phyloP scores from a whole-genome alignment of 345 rosid genomes.

The Gossypium rotundifolium region DNA sequence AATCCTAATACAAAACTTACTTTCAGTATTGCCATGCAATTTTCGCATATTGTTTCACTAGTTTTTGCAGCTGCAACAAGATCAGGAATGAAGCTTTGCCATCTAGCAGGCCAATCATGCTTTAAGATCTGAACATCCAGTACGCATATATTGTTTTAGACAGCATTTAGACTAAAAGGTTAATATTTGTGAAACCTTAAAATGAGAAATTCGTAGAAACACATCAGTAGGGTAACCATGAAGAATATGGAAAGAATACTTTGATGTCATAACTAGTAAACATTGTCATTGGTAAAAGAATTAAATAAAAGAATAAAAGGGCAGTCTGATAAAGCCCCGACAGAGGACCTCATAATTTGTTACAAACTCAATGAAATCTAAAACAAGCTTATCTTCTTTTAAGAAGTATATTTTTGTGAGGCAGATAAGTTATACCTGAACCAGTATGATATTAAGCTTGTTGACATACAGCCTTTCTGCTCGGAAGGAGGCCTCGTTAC shows the following conservation, averaged over 20 bases:
- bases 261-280: neutral
- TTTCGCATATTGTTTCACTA: constrained; percentile 98
- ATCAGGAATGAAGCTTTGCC: constrained; percentile 98
- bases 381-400: neutral
- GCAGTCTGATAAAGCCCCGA: neutral
- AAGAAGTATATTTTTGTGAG: neutral
- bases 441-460: constrained; percentile 88
- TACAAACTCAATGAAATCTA: neutral
- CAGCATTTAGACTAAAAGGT: neutral
- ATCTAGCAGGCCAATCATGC: constrained; percentile 99
- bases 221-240: neutral
- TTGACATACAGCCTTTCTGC: constrained; percentile 85
- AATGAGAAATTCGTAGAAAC: neutral
- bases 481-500: constrained; percentile 77
- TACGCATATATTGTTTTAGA: neutral
- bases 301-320: neutral
- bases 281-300: neutral
- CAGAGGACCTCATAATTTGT: neutral
- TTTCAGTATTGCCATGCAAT: constrained; percentile 95
- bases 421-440: constrained; percentile 60
- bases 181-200: neutral
- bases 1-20: constrained; percentile 31
- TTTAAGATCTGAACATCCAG: constrained; percentile 59
- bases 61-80: constrained; percentile 98
- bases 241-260: neutral